These are phyloP conservation scores for Cichorium intybus DNA, from an alignment of 140 eudicot species.

Conservation along the genomic window DNA sequence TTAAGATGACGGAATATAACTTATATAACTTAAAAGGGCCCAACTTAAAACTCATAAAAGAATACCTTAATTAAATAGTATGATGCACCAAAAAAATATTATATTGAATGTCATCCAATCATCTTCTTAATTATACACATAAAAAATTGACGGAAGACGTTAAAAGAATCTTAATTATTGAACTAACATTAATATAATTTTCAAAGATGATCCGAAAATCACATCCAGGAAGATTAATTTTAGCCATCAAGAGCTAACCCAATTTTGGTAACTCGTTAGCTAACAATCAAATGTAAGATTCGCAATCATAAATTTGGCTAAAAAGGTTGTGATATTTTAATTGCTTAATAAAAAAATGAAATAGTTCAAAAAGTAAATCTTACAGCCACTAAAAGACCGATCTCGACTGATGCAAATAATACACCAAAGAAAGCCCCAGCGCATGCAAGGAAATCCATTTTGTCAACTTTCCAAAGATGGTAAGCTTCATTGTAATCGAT, in stretches of 20 bases:
- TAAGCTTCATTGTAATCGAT: slow-evolving; percentile 53
- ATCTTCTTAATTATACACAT: slow-evolving; percentile 7
- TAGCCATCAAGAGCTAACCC: background rate
- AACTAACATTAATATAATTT: slow-evolving; percentile 8
- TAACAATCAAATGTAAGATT: background rate
- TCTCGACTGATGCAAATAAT: slow-evolving; percentile 58
- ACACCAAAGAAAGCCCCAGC: slow-evolving; percentile 67
- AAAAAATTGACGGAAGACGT: background rate
- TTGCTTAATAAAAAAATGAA: background rate
- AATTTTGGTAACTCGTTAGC: background rate
- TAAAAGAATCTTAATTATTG: slow-evolving; percentile 2
- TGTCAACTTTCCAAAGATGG: slow-evolving; percentile 67
- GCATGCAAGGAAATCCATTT: slow-evolving; percentile 61
- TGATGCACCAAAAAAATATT: background rate
- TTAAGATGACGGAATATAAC: background rate
- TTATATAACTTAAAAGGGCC: background rate
- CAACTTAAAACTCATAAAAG: background rate
- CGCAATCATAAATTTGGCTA: background rate
- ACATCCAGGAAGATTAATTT: background rate
- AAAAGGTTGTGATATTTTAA: background rate
- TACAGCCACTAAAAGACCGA: slow-evolving; percentile 71
- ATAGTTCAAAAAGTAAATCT: background rate
- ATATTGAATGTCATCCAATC: slow-evolving; percentile 6
- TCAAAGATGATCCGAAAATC: background rate
- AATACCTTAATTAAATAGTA: background rate